Base-by-base conservation (phyloP, 2,329 filamentous ascomycete genomes). In the Trichoderma atrobrunneum region DNA sequence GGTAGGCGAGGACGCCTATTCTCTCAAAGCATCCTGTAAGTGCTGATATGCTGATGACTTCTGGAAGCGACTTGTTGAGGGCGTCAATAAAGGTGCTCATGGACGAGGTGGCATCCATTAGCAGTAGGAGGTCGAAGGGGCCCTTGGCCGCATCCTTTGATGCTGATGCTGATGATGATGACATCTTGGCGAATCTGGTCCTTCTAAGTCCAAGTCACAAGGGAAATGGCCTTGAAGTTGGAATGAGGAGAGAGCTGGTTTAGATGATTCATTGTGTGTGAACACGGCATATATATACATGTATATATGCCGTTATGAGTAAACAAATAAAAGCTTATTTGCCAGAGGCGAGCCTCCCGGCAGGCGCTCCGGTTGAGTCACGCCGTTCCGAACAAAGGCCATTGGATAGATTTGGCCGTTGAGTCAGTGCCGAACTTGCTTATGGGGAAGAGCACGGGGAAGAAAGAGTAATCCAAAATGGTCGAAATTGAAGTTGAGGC, bases 1-100 rank as follows among this genome's bases (percentile, higher is more conserved):
- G 82, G 73, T 87, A 88, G 1, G 83, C 84, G 14, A 87, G 76
- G 4, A 87, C 80, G 7, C 85, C 86, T 68, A 87, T 85, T 2
- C 84, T 82, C 5, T 83, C 80, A 75, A 88, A 87, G 74, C 84
- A 85, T 66, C 80, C 82, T 0, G 86, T 87, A 1, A 87, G 79
- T 1, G 82, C 80, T 1, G 85, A 86, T 7, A 87, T 79, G 39
- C 83, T 82, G 71, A 88, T 83, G 74, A 88, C 85, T 73, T 86
- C 84, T 1, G 85, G 85, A 7, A 88, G 79, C 1, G 85, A 85
- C 14, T 76, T 77, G 72, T 82, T 82, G 21, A 88, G 81, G 3
- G 85, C 81, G 1, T 59, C 21, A 14, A 87, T 78, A 69, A 84
- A 87, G 32, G 65, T 73, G 36, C 74, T 73, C 85, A 86, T 87